phyloP scores from a whole-genome alignment of 345 rosid species.

The Salix arbutifolia region DNA sequence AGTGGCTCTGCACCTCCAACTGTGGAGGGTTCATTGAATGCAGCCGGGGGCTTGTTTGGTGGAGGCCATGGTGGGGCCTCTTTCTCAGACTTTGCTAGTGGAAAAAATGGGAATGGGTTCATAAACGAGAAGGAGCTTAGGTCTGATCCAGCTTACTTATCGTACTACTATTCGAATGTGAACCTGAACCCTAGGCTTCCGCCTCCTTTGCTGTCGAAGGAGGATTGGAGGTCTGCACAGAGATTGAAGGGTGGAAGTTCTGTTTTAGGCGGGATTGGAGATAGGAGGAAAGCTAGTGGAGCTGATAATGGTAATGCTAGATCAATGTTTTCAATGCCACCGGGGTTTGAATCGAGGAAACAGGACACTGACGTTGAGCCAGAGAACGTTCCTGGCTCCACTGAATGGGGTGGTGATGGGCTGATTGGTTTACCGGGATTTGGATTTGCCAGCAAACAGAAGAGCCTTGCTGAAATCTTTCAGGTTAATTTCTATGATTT shows the following conservation, averaged over 20 bases:
- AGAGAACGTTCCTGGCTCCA: constrained; percentile 41
- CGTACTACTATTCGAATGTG: constrained; percentile 68
- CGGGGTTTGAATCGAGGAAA: constrained; percentile 70
- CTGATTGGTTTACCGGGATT: constrained; percentile 68
- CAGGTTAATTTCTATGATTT: constrained; percentile 49
- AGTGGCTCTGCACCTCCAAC: constrained; percentile 84
- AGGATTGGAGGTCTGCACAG: constrained; percentile 81
- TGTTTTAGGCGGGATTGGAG: constrained; percentile 65
- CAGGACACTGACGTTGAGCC: constrained; percentile 43
- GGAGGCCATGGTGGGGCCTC: constrained; percentile 30
- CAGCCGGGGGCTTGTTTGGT: constrained; percentile 56
- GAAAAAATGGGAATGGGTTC: constrained; percentile 42
- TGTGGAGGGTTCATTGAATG: constrained; percentile 60
- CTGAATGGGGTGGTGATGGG: constrained; percentile 79
- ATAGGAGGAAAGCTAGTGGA: constrained; percentile 53
- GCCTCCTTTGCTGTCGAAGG: constrained; percentile 79
- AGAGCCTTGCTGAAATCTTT: constrained; percentile 69
- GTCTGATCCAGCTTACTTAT: constrained; percentile 71
- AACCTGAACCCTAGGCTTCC: constrained; percentile 91
- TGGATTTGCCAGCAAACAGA: constrained; percentile 66
- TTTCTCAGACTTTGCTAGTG: constrained; percentile 35
- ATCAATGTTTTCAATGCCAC: constrained; percentile 67
- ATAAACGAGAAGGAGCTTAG: constrained; percentile 61
- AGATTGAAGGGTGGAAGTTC: constrained; percentile 61
- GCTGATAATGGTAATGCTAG: constrained; percentile 42